phyloP scores from a whole-genome alignment of 2,329 filamentous ascomycete species.

The Orbilia blumenaviensis region DNA sequence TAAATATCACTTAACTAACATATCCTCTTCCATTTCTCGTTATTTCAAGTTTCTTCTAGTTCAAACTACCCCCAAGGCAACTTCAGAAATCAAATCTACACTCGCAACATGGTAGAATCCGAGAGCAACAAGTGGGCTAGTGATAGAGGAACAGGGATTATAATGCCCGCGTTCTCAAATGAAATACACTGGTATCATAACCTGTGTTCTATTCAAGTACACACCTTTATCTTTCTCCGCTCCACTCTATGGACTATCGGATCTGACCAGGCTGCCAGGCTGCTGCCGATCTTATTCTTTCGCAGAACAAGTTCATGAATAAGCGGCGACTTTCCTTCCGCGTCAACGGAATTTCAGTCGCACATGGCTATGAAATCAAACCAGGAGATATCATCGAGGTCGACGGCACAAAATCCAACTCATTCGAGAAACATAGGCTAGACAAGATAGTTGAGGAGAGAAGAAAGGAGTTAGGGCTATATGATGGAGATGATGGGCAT shows the following conservation, averaged over 20 bases:
- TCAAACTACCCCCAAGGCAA: no score
- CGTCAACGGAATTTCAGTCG: constrained; percentile 2
- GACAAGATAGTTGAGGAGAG: background rate
- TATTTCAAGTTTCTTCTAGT: no score
- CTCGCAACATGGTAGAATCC: background rate
- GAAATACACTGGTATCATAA: constrained; percentile 20
- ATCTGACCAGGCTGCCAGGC: background rate
- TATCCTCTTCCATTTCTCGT: no score
- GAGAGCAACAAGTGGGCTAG: no score
- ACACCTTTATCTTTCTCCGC: background rate
- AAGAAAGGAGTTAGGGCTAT: background rate
- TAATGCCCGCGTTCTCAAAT: constrained; percentile 19
- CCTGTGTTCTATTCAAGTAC: constrained; percentile 1
- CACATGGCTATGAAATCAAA: background rate
- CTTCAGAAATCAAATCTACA: no score
- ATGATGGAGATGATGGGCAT: background rate
- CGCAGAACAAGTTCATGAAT: constrained; percentile 12
- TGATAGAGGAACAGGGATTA: no score
- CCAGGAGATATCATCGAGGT: constrained; percentile 30
- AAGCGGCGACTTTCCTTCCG: background rate
- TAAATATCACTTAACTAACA: no score
- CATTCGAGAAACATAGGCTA: background rate
- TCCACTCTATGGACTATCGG: background rate
- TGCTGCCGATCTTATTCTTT: background rate
- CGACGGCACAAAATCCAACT: background rate